Conservation (phyloP, 2,329 filamentous ascomycete genomes). For the Dothiorella sarmentorum region DNA sequence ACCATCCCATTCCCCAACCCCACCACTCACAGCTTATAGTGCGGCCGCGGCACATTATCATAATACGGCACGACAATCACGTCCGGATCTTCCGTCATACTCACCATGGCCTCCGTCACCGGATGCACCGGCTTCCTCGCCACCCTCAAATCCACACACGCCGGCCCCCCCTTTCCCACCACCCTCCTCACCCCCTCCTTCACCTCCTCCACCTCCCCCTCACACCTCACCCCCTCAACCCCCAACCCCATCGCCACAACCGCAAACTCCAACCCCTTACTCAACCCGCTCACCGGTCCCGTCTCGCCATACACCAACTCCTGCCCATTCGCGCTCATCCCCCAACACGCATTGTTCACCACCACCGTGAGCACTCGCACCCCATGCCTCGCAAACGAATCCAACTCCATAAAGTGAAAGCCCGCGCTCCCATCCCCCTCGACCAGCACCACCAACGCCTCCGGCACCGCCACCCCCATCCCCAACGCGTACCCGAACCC, state of each 20-base stretch:
- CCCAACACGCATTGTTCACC: slow-evolving; percentile 46
- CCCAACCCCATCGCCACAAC: slow-evolving; percentile 43
- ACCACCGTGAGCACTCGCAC: slow-evolving; percentile 44
- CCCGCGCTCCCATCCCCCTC: slow-evolving; percentile 47
- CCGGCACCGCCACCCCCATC: slow-evolving; percentile 34
- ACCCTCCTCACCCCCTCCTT: slow-evolving; percentile 32
- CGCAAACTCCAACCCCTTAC: slow-evolving; percentile 37
- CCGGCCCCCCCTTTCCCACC: slow-evolving; percentile 28
- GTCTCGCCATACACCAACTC: slow-evolving; percentile 41
- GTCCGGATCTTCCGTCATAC: slow-evolving; percentile 40
- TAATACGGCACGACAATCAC: slow-evolving; percentile 50
- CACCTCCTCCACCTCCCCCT: slow-evolving; percentile 24
- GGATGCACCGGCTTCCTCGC: slow-evolving; percentile 36
- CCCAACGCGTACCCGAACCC: slow-evolving; percentile 47
- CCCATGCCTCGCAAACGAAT: slow-evolving; percentile 42
- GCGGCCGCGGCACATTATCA: slow-evolving; percentile 43
- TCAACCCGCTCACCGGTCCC: slow-evolving; percentile 33
- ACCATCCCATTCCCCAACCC: not conserved
- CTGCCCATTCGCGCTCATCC: slow-evolving; percentile 45
- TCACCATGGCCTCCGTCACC: slow-evolving; percentile 42
- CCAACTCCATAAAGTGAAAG: slow-evolving; percentile 47
- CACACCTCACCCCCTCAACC: slow-evolving; percentile 23
- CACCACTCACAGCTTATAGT: slow-evolving; percentile 21
- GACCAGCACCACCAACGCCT: slow-evolving; percentile 40
- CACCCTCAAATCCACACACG: slow-evolving; percentile 43